Evolutionary conservation across 2,329 filamentous ascomycete species (phyloP).

Genomic region (Exophiala sp.): DNA sequence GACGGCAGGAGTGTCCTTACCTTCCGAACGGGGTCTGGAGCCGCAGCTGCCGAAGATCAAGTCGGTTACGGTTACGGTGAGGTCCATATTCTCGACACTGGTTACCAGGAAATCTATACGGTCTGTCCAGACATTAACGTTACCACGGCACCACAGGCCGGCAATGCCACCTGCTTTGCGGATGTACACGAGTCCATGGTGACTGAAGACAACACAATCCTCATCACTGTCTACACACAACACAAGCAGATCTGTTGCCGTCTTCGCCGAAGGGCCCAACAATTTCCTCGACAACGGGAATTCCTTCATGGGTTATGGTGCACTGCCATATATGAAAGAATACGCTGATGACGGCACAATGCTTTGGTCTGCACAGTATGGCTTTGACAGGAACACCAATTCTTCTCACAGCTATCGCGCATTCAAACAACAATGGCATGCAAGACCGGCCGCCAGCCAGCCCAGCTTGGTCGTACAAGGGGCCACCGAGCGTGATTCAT

Average conservation of each 20-base stretch:
- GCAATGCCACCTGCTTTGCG: conserved; percentile 17
- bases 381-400: conserved; percentile 28
- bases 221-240: conserved; percentile 36
- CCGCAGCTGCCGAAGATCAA: not conserved
- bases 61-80: conserved; percentile 17
- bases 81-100: conserved; percentile 31
- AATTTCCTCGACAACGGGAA: conserved; percentile 51
- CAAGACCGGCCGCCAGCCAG: conserved; percentile 33
- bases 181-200: conserved; percentile 36
- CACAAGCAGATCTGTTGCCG: conserved; percentile 30
- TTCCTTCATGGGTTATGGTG: conserved; percentile 39
- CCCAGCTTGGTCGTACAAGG: conserved; percentile 27
- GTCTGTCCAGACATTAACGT: conserved; percentile 20
- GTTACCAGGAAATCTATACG: conserved; percentile 35
- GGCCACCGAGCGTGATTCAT: conserved; percentile 30
- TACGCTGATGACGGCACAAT: conserved; percentile 23
- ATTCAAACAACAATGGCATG: conserved; percentile 39
- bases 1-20: conserved; percentile 36
- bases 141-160: not conserved
- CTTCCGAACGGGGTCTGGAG: conserved; percentile 34
- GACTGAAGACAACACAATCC: conserved; percentile 33
- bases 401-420: conserved; percentile 36
- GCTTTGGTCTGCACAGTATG: conserved; percentile 33
- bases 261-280: conserved; percentile 35
- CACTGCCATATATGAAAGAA: conserved; percentile 37